Evolutionary conservation across 2,329 filamentous ascomycete genomes (phyloP), one percentile per base, ranked within the genome.

Genomic region (Monilinia laxa): DNA sequence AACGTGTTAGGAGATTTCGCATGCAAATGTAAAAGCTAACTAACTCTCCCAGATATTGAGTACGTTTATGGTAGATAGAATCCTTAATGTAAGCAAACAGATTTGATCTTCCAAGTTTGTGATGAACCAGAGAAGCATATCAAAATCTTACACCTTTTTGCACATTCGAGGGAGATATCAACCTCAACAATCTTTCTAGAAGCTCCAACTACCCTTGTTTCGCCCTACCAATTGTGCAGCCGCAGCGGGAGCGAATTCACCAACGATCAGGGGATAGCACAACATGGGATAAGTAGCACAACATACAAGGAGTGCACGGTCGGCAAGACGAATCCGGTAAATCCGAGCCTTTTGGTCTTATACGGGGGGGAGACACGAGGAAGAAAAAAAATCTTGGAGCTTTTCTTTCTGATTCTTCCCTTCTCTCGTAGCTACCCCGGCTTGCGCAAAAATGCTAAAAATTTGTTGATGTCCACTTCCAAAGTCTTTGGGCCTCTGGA

Each of bases 301-400:
- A 62, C 9, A 40, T 4, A 35, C 31, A 23, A 52, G 53, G 28
- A 57, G 18, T 42, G 42, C 54, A 65, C 42, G 31, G 18, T 42
- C 63, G 63, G 63, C 31, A 64, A 23, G 40, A 58, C 52, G 25
- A 64, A 49, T 47, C 18, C 6, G 62, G 62, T 49, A 64, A 57
- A 57, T 58, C 62, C 62, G 62, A 64, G 62, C 62, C 62, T 64
- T 45, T 47, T 57, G 38, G 42, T n/a, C 31, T 40, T 23, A 45
- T 28, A 49, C 25, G 14, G 31, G 18, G 25, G n/a, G 28, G 28
- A 55, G 18, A 20, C 4, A 35, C 35, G 28, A n/a, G 52, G 52
- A 28, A 14, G 31, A 35, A 35, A 47, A 23, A 49, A 38, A 49
- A 3, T 18, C 42, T 49, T 47, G 42, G 20, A 40, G 10, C 4